A percentile compares a stretch with the other conserved stretches of the same genome.
Evolutionary conservation across 2,329 filamentous ascomycete genomes (phyloP).

Genomic region (Colletotrichum chrysophilum): DNA sequence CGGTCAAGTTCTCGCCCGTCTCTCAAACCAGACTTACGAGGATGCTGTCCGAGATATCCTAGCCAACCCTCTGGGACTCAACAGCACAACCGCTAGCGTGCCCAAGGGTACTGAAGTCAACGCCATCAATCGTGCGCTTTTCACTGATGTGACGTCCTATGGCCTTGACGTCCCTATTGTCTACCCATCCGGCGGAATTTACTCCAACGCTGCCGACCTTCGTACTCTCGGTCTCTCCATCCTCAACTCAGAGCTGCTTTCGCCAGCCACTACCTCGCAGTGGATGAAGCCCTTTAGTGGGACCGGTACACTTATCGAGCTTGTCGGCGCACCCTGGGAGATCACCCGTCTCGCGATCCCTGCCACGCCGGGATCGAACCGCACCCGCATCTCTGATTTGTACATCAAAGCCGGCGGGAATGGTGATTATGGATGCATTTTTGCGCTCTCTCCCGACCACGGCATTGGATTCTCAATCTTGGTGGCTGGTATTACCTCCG

Average conservation of each 20-base stretch:
- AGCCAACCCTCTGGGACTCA: constrained; percentile 6
- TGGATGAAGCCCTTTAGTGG: constrained; percentile 27
- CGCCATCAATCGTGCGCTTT: neutral
- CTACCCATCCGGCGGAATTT: constrained; percentile 10
- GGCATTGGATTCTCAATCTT: constrained; percentile 30
- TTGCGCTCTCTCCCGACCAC: constrained; percentile 26
- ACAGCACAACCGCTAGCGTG: neutral
- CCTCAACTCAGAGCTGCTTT: constrained; percentile 21
- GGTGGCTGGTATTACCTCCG: constrained; percentile 23
- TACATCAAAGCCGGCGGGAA: constrained; percentile 30
- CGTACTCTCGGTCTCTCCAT: constrained; percentile 24
- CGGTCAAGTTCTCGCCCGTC: neutral
- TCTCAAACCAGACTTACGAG: neutral
- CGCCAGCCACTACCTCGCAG: neutral
- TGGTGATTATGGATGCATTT: constrained; percentile 26
- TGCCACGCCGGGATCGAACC: constrained; percentile 19
- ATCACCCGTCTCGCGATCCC: constrained; percentile 22
- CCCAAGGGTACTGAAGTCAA: neutral
- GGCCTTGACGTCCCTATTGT: neutral
- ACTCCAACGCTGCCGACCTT: constrained; percentile 3
- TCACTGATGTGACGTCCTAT: neutral
- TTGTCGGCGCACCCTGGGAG: constrained; percentile 26
- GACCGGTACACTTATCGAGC: constrained; percentile 12
- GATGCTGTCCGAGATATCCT: neutral
- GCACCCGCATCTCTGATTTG: constrained; percentile 32